Evolutionary conservation across 2,329 filamentous ascomycete species (phyloP).

Genomic region (Exutisphaerella laricina): DNA sequence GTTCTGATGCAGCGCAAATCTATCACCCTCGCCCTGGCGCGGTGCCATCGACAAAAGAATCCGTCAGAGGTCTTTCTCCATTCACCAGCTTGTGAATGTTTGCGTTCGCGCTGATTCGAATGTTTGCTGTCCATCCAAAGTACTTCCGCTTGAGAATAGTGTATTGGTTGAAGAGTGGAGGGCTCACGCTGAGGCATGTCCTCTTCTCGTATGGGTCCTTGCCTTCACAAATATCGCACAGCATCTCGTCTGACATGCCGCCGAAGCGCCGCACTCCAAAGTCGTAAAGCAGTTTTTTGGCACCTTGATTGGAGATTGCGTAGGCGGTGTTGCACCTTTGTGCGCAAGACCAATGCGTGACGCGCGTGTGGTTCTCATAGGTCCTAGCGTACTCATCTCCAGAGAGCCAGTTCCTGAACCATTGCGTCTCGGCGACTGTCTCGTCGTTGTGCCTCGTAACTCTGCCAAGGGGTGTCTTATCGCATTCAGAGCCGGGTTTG

Average conservation of each 20-base stretch:
- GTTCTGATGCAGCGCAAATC: too few species aligned
- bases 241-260: slow-evolving; percentile 32
- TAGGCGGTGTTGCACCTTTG: slow-evolving; percentile 42
- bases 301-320: slow-evolving; percentile 41
- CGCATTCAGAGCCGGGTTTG: slow-evolving; percentile 4
- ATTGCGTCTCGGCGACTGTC: slow-evolving; percentile 21
- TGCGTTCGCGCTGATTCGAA: too few species aligned
- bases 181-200: slow-evolving; percentile 38
- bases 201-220: slow-evolving; percentile 27
- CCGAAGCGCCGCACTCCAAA: slow-evolving; percentile 39
- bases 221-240: slow-evolving; percentile 25
- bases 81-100: too few species aligned
- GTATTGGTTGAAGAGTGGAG: slow-evolving; percentile 43
- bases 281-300: slow-evolving; percentile 39
- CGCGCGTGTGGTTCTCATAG: slow-evolving; percentile 36
- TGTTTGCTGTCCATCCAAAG: too few species aligned
- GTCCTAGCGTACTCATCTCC: slow-evolving; percentile 10
- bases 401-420: slow-evolving; percentile 20
- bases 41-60: too few species aligned
- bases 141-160: too few species aligned
- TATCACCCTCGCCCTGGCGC: too few species aligned
- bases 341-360: slow-evolving; percentile 38
- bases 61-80: too few species aligned
- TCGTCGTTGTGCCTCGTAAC: slow-evolving; percentile 21
- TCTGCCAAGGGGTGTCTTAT: slow-evolving; percentile 19